phyloP scores from a whole-genome alignment of 352 stramenopile species.

The Globisporangium camurandrum region DNA sequence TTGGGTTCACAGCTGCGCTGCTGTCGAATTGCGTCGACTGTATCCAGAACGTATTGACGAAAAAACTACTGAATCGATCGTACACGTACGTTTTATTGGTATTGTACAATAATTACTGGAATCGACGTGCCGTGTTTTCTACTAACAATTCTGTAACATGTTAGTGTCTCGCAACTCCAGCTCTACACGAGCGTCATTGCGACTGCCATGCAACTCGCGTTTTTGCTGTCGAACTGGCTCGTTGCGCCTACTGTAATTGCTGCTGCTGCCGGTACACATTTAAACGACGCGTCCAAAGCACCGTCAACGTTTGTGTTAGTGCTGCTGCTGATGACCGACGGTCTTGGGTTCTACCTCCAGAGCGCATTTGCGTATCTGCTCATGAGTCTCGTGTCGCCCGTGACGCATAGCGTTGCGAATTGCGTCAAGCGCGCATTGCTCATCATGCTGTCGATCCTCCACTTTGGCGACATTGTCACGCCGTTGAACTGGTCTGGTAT shows the following conservation, averaged over 20 bases:
- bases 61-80: slow-evolving; percentile 73
- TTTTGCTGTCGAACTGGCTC: slow-evolving; percentile 65
- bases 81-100: slow-evolving; percentile 52
- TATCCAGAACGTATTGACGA: slow-evolving; percentile 90
- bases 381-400: slow-evolving; percentile 87
- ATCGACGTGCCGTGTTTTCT: too few species aligned
- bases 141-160: neutral
- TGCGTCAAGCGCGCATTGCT: slow-evolving; percentile 87
- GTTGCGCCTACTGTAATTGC: too few species aligned
- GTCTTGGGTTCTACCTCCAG: slow-evolving; percentile 87
- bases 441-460: slow-evolving; percentile 87
- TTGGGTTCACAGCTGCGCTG: slow-evolving; percentile 86
- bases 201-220: slow-evolving; percentile 76
- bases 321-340: slow-evolving; percentile 51
- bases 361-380: slow-evolving; percentile 87
- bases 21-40: slow-evolving; percentile 89
- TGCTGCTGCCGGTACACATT: too few species aligned
- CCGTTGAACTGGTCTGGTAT: slow-evolving; percentile 81
- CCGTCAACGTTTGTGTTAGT: slow-evolving; percentile 38
- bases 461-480: slow-evolving; percentile 84
- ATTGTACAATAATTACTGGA: too few species aligned
- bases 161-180: slow-evolving; percentile 80
- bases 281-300: slow-evolving; percentile 17
- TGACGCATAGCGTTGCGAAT: slow-evolving; percentile 88
- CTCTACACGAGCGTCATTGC: slow-evolving; percentile 88